Conservation (phyloP, 768 basidiomycete species). For the Nevesoporus exiguus region DNA sequence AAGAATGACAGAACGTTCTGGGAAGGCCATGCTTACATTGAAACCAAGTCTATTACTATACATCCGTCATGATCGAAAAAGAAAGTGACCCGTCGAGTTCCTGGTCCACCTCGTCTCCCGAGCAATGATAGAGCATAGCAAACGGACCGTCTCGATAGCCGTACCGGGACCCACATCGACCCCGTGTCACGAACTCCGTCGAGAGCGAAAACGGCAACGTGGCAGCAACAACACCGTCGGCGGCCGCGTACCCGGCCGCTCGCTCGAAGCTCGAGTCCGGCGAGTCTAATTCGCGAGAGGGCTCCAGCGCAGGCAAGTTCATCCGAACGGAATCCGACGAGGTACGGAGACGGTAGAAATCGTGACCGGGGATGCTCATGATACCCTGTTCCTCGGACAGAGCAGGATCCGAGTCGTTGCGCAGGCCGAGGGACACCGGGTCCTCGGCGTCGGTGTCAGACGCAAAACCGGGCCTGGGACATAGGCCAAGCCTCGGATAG, state of each 20-base stretch:
- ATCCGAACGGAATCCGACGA: not conserved
- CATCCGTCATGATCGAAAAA: constrained; percentile 3
- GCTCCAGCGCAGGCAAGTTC: not conserved
- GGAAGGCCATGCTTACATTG: not conserved
- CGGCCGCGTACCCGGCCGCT: not conserved
- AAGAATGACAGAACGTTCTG: not conserved
- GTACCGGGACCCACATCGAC: not conserved
- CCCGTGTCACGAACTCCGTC: not conserved
- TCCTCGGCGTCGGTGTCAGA: not conserved
- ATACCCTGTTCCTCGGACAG: not conserved
- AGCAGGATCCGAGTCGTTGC: not conserved
- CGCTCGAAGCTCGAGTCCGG: constrained; percentile 3
- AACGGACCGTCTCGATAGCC: constrained; percentile 3
- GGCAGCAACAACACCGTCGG: not conserved
- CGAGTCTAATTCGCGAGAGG: not conserved
- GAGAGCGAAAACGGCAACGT: constrained; percentile 1
- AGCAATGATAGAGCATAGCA: constrained; percentile 2
- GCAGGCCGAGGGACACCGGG: not conserved
- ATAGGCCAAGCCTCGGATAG: constrained; percentile 5
- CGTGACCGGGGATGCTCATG: not conserved
- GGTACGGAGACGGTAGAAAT: not conserved
- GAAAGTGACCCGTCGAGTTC: constrained; percentile 6
- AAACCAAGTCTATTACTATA: not conserved
- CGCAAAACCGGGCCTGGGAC: not conserved
- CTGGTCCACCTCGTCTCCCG: constrained; percentile 5